phyloP scores from a whole-genome alignment of 345 rosid species.

The Raphanus raphanistrum region DNA sequence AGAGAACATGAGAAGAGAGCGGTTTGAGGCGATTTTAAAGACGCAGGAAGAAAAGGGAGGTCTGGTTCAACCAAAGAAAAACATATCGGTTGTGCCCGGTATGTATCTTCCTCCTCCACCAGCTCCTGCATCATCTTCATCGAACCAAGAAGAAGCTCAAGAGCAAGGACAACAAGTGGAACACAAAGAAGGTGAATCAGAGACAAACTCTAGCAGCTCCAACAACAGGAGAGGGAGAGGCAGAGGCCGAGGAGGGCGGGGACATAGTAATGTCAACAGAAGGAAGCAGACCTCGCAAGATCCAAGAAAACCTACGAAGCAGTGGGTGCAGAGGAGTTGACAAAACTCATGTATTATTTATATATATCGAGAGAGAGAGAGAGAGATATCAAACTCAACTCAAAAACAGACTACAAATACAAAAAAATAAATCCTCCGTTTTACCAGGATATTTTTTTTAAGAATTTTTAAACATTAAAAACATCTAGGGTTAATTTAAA shows the following conservation, averaged over 20 bases:
- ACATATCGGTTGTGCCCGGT: slow-evolving; percentile 61
- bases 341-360: neutral
- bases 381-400: neutral
- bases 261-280: slow-evolving; percentile 7
- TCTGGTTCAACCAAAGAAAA: slow-evolving; percentile 62
- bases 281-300: slow-evolving; percentile 32
- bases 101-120: slow-evolving; percentile 67
- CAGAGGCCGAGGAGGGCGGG: slow-evolving; percentile 6
- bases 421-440: too few species aligned
- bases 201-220: slow-evolving; percentile 39
- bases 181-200: slow-evolving; percentile 27
- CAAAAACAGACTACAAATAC: neutral
- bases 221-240: slow-evolving; percentile 32
- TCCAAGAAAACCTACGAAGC: slow-evolving; percentile 29
- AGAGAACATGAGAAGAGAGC: slow-evolving; percentile 64
- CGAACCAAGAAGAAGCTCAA: slow-evolving; percentile 39
- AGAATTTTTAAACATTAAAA: too few species aligned
- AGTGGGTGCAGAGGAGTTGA: slow-evolving; percentile 39
- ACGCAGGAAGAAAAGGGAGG: slow-evolving; percentile 67
- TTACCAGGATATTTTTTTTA: too few species aligned
- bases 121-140: slow-evolving; percentile 28
- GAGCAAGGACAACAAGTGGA: slow-evolving; percentile 44
- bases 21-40: slow-evolving; percentile 57
- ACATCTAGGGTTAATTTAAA: too few species aligned
- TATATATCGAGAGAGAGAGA: neutral